Evolutionary conservation across 768 basidiomycete species (phyloP).

Genomic region (Cantharellus anzutake): DNA sequence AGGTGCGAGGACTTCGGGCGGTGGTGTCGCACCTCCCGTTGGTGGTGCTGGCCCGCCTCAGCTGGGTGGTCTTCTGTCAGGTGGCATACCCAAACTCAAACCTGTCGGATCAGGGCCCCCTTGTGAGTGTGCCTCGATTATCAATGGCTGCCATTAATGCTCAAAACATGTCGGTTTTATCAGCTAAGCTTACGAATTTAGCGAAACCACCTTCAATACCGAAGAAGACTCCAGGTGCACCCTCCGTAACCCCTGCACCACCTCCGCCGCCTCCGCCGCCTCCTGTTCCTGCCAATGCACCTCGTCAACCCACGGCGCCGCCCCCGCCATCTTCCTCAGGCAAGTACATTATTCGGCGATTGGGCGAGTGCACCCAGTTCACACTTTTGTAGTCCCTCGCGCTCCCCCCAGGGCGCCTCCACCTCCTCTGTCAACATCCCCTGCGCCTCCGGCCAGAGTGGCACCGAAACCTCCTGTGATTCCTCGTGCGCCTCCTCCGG

Average conservation of each 20-base stretch:
- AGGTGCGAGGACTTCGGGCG: slow-evolving; percentile 17
- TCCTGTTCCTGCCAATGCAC: too few species aligned
- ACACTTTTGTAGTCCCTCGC: slow-evolving; percentile 12
- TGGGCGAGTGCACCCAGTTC: slow-evolving; percentile 11
- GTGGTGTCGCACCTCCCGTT: slow-evolving; percentile 15
- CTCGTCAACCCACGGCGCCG: too few species aligned
- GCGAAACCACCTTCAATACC: slow-evolving; percentile 53
- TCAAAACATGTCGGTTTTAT: background rate
- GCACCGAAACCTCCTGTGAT: background rate
- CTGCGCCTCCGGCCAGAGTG: background rate
- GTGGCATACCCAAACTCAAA: slow-evolving; percentile 81
- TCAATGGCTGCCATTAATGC: background rate
- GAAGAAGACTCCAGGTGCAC: slow-evolving; percentile 15
- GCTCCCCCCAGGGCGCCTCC: slow-evolving; percentile 24
- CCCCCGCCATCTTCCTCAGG: too few species aligned
- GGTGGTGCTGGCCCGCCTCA: slow-evolving; percentile 46
- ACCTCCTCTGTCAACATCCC: slow-evolving; percentile 12
- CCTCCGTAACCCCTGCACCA: slow-evolving; percentile 15
- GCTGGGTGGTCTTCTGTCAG: slow-evolving; percentile 70
- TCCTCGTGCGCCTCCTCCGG: background rate
- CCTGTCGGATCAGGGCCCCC: slow-evolving; percentile 32
- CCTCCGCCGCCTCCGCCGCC: slow-evolving; percentile 16
- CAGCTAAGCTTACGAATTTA: slow-evolving; percentile 42
- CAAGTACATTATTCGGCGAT: too few species aligned
- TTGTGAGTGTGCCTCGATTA: background rate